These are phyloP conservation scores for Penicillium samsonianum DNA, from an alignment of 495 filamentous ascomycete genomes.

Conservation along the genomic window DNA sequence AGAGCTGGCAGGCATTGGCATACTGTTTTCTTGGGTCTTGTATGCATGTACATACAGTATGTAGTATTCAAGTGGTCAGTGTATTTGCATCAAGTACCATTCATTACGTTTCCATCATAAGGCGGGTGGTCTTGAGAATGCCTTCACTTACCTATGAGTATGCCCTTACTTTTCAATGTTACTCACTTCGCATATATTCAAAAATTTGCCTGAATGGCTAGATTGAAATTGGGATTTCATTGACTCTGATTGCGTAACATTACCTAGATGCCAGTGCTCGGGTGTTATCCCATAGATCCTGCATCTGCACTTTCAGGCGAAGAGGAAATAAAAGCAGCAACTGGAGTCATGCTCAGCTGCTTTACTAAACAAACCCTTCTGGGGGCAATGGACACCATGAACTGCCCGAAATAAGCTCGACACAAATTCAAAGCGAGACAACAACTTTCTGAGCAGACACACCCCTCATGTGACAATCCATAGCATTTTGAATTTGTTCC, in stretches of 20 bases:
- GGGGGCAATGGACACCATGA: background rate
- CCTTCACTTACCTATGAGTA: background rate
- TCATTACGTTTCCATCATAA: background rate
- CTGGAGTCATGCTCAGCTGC: no score
- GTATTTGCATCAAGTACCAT: background rate
- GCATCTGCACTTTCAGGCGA: background rate
- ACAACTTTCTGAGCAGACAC: constrained; percentile 40
- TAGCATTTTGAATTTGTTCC: constrained; percentile 35
- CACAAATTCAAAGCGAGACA: constrained; percentile 10
- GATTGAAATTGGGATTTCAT: background rate
- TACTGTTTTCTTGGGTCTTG: background rate
- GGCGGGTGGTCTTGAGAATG: background rate
- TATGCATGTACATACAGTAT: background rate
- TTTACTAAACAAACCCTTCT: background rate
- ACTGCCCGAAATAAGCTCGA: background rate
- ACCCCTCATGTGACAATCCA: constrained; percentile 35
- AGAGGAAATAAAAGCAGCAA: background rate
- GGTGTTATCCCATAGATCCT: no score
- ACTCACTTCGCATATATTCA: background rate
- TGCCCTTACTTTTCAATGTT: background rate
- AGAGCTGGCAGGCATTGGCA: background rate
- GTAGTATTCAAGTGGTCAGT: background rate
- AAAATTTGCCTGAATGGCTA: background rate
- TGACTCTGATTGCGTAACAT: background rate
- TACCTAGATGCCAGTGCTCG: background rate